A percentile compares a stretch with the other conserved stretches of the same genome.
These are phyloP conservation scores for Boletus rex-veris DNA, from an alignment of 768 basidiomycete genomes.

Conservation along the genomic window DNA sequence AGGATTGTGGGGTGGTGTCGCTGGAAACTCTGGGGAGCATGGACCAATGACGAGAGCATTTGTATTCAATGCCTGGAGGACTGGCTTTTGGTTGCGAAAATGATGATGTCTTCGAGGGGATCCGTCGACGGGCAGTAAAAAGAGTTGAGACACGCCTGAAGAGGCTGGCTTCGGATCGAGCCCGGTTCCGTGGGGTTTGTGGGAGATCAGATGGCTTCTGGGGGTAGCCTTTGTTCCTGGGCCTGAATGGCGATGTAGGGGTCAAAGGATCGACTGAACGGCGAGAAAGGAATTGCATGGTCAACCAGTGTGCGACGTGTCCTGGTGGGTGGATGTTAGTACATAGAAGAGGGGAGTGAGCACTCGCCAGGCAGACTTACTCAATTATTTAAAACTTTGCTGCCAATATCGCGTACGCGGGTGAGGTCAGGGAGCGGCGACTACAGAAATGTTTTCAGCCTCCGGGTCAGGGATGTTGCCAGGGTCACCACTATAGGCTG, in stretches of 20 bases:
- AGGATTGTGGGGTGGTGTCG: conserved; percentile 19
- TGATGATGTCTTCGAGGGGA: conserved; percentile 11
- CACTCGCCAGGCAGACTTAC: not conserved
- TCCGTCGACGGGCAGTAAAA: conserved; percentile 24
- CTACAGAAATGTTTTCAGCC: conserved; percentile 1
- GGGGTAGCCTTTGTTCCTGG: not conserved
- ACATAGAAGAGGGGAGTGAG: conserved; percentile 14
- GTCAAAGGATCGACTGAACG: conserved; percentile 25
- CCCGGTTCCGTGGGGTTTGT: conserved; percentile 17
- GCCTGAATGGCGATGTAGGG: not conserved
- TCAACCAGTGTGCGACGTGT: not conserved
- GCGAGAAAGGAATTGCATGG: conserved; percentile 31
- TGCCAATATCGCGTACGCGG: conserved; percentile 17
- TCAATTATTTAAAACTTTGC: conserved; percentile 23
- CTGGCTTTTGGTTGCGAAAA: conserved; percentile 3
- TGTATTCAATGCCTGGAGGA: conserved; percentile 17
- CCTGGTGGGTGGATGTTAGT: not conserved
- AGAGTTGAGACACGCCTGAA: conserved; percentile 29
- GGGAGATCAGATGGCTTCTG: conserved; percentile 1
- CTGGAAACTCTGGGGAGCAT: conserved; percentile 23
- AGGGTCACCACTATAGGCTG: conserved; percentile 12
- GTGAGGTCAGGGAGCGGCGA: conserved; percentile 9
- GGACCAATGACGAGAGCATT: conserved; percentile 8
- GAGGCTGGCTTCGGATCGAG: conserved; percentile 26
- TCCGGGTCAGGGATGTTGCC: conserved; percentile 13